phyloP scores from a whole-genome alignment of 2,329 filamentous ascomycete species.

The Neofusicoccum cordaticola region DNA sequence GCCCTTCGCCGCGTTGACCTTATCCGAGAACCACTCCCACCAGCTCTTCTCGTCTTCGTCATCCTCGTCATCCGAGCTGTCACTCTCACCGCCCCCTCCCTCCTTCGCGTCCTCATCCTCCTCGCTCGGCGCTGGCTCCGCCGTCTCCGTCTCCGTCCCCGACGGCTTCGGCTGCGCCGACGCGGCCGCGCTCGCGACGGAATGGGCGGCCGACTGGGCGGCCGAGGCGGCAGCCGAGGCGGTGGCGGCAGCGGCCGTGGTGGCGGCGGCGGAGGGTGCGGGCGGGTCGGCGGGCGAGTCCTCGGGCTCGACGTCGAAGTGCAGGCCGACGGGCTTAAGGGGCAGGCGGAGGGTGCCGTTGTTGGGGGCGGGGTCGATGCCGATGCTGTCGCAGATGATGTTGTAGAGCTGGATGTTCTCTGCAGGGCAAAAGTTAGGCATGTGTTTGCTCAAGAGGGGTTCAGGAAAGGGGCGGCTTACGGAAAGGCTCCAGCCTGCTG shows the following conservation, averaged over 20 bases:
- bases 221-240: constrained; percentile 13
- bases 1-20: constrained; percentile 32
- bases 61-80: constrained; percentile 15
- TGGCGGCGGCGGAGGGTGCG: constrained; percentile 17
- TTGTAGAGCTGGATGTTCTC: constrained; percentile 97
- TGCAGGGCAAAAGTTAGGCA: constrained; percentile 32
- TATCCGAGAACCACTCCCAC: constrained; percentile 39
- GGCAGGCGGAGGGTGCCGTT: constrained; percentile 83
- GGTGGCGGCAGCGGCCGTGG: neutral
- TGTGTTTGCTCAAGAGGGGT: too few species aligned
- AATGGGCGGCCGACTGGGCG: neutral
- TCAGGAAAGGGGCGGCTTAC: constrained; percentile 51
- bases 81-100: neutral
- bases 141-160: neutral
- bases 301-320: constrained; percentile 50
- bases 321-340: constrained; percentile 61
- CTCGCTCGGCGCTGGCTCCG: neutral
- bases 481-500: constrained; percentile 75
- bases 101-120: neutral
- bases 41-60: constrained; percentile 22
- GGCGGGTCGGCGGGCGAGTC: constrained; percentile 56
- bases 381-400: constrained; percentile 84
- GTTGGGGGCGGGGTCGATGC: constrained; percentile 70
- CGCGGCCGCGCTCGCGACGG: too few species aligned
- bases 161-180: neutral